Percentiles rank a stretch among this genome's conserved stretches.
Evolutionary conservation across 1,139 yeast genomes (phyloP).

Genomic region (Protomyces inundatus): DNA sequence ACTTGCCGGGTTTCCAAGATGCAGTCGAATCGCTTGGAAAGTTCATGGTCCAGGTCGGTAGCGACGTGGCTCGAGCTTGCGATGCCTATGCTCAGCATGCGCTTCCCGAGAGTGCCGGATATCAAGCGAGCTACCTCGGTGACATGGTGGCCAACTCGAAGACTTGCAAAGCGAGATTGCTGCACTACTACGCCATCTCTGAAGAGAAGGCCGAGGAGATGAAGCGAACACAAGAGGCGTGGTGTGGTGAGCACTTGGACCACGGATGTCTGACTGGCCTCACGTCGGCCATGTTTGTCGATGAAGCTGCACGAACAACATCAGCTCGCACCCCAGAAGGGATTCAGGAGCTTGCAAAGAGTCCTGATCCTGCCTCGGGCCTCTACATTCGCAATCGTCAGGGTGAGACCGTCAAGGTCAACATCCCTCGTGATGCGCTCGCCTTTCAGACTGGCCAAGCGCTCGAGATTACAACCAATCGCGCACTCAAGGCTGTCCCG

Average conservation of each 20-base stretch:
- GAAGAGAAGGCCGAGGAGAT: constrained; percentile 5
- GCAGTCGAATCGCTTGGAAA: constrained; percentile 40
- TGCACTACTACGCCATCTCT: constrained; percentile 49
- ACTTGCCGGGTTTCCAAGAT: constrained; percentile 33
- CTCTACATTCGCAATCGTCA: constrained; percentile 51
- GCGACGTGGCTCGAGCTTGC: constrained; percentile 51
- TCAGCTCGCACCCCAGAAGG: constrained; percentile 4
- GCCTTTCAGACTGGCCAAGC: constrained; percentile 67
- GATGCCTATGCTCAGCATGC: constrained; percentile 37
- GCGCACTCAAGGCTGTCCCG: constrained; percentile 55
- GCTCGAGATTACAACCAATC: constrained; percentile 50
- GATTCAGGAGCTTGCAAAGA: constrained; percentile 35
- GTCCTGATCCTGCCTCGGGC: constrained; percentile 51
- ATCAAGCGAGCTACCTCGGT: constrained; percentile 44
- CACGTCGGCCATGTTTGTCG: constrained; percentile 49
- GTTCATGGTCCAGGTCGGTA: constrained; percentile 51
- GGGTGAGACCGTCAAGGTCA: constrained; percentile 48
- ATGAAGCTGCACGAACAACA: background rate
- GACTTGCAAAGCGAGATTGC: constrained; percentile 55
- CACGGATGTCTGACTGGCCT: constrained; percentile 58
- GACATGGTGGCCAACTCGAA: constrained; percentile 49
- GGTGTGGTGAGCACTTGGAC: constrained; percentile 66
- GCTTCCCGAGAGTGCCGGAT: constrained; percentile 34
- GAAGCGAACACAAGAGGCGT: constrained; percentile 38
- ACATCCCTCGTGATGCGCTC: constrained; percentile 52